Conservation (phyloP, 2,329 filamentous ascomycete species). For the Pochonia chlamydosporia region DNA sequence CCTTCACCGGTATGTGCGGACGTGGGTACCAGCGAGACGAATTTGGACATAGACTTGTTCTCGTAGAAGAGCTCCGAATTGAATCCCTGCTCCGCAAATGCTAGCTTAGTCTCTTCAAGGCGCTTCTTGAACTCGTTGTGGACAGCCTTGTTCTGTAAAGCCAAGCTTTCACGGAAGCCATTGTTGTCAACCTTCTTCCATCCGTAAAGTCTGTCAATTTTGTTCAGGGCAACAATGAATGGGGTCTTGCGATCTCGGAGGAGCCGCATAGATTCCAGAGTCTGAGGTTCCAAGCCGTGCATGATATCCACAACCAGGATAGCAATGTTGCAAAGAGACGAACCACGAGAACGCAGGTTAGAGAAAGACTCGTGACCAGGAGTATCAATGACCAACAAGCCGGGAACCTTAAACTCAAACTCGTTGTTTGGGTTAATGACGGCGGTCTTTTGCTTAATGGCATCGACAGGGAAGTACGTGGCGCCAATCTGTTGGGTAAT, state of each 20-base stretch:
- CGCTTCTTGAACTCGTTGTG: constrained; percentile 92
- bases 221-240: constrained; percentile 98
- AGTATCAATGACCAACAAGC: constrained; percentile 94
- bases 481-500: constrained; percentile 99
- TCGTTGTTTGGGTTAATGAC: constrained; percentile 86
- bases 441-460: constrained; percentile 83
- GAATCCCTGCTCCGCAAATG: constrained; percentile 94
- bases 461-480: constrained; percentile 96
- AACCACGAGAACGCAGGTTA: constrained; percentile 92
- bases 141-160: constrained; percentile 84
- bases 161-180: constrained; percentile 88
- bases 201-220: constrained; percentile 97
- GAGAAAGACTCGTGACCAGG: constrained; percentile 99
- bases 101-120: constrained; percentile 84
- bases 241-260: constrained; percentile 91
- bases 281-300: constrained; percentile 97
- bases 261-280: constrained; percentile 92
- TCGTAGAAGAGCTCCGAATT: constrained; percentile 96
- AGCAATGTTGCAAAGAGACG: constrained; percentile 97
- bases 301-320: constrained; percentile 99
- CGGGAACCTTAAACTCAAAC: constrained; percentile 97
- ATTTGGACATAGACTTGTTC: constrained; percentile 94
- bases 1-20: constrained; percentile 98
- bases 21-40: constrained; percentile 93
- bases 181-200: constrained; percentile 99